Evolutionary conservation across 805 yeast genomes (phyloP), one percentile per base, ranked within the genome.

Genomic region (Saccharomycopsis sp.): DNA sequence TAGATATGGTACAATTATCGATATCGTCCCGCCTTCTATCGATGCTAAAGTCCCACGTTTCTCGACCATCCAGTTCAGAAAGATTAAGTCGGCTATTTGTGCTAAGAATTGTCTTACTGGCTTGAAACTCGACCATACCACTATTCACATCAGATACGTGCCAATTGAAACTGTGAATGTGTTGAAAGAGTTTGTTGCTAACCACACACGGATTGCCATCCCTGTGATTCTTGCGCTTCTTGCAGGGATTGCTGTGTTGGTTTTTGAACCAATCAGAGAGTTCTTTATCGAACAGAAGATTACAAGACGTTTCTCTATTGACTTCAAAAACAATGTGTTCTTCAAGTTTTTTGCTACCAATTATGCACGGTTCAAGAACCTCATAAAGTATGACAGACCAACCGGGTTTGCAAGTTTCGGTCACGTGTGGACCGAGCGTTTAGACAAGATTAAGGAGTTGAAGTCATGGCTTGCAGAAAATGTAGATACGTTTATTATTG

Each of bases 71-170:
- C 72, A 73, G 2, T 94, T 85, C 71, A 73, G 77, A 49, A 67
- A 76, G 1, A 70, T 79, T 5, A 77, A 87, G 60, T 82, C 89
- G 44, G 94, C 97, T 0, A 84, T 90, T 5, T 75, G 90, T 60
- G 97, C 98, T 0, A 85, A 89, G 67, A 91, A 91, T 71, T 94
- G 99, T 78, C 78, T 89, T 22, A 90, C 96, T 17, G 97, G 97
- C 35, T 74, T 87, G 61, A 75, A 73, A 20, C 73, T 88, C 47
- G 83, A 83, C 51, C 82, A 80, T 34, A 83, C 89, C 1, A 78
- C 81, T 0, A 65, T 93, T 54, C 97, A 91, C 67, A 78, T 92
- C 52, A 87, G 85, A 64, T 93, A 87, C 70, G 81, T 79, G 44
- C 84, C 84, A 15, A 68, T 78, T n/a, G 68, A 75, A 34, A 73